phyloP scores from a whole-genome alignment of 2,329 filamentous ascomycete species.

The Graphilbum fragrans region DNA sequence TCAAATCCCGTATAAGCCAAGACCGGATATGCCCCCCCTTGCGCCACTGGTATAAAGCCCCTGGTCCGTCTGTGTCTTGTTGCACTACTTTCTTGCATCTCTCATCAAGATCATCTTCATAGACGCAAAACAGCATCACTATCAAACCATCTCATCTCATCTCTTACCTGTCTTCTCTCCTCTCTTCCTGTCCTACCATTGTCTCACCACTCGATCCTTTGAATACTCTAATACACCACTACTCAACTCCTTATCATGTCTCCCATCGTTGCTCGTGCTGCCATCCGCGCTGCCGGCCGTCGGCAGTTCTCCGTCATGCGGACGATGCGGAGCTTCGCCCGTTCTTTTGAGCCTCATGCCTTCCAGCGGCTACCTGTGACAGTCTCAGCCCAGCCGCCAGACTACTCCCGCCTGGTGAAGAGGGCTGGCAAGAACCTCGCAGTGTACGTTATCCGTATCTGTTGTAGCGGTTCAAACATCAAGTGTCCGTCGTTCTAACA shows the following conservation, averaged over 20 bases:
- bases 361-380: constrained; percentile 22
- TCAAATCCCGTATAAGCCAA: too few species aligned
- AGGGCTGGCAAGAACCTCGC: constrained; percentile 15
- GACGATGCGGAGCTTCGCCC: constrained; percentile 21
- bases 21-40: too few species aligned
- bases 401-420: constrained; percentile 25
- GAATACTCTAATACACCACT: background rate
- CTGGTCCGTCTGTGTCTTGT: too few species aligned
- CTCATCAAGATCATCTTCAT: background rate
- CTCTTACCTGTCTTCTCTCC: too few species aligned
- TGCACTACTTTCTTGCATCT: too few species aligned
- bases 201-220: background rate
- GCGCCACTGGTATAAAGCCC: background rate
- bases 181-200: constrained; percentile 1
- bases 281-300: constrained; percentile 18
- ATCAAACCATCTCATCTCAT: too few species aligned
- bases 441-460: constrained; percentile 26
- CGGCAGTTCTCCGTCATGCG: constrained; percentile 24
- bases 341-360: constrained; percentile 24
- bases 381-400: constrained; percentile 16
- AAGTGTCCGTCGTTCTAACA: background rate
- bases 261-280: constrained; percentile 21
- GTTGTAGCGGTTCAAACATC: too few species aligned
- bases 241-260: constrained; percentile 16
- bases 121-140: too few species aligned